Percentiles rank a stretch among this genome's conserved stretches.
These are phyloP conservation scores for Botrytis sinoallii DNA, from an alignment of 2,329 filamentous ascomycete species.

Conservation along the genomic window DNA sequence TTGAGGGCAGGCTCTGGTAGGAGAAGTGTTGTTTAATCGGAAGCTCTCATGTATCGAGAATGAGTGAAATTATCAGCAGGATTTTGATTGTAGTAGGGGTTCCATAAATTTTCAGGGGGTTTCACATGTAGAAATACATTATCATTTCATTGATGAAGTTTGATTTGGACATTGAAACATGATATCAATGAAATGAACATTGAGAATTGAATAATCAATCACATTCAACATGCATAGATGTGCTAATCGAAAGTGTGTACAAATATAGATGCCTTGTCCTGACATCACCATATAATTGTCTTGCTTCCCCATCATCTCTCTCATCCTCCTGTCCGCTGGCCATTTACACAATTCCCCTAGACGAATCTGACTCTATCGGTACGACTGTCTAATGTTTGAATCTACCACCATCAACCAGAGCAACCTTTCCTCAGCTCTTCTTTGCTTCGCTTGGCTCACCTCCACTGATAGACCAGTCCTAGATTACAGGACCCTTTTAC, in stretches of 20 bases:
- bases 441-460: background rate
- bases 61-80: rapidly evolving
- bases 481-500: too few species aligned
- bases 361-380: background rate
- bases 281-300: background rate
- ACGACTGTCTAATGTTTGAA: background rate
- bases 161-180: background rate
- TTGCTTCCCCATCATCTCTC: background rate
- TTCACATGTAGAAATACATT: background rate
- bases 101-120: background rate
- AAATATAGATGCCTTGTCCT: background rate
- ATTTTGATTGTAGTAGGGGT: background rate
- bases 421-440: background rate
- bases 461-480: too few species aligned
- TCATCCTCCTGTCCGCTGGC: background rate
- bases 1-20: background rate
- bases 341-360: background rate
- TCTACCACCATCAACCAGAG: too few species aligned
- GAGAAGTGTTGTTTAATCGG: background rate
- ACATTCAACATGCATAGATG: background rate
- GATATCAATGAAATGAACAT: background rate
- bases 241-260: background rate
- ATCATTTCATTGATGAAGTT: background rate
- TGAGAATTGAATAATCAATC: background rate
- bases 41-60: background rate